Evolutionary conservation across 1,139 yeast species (phyloP).

Genomic region (Suhomyces choctaworum): DNA sequence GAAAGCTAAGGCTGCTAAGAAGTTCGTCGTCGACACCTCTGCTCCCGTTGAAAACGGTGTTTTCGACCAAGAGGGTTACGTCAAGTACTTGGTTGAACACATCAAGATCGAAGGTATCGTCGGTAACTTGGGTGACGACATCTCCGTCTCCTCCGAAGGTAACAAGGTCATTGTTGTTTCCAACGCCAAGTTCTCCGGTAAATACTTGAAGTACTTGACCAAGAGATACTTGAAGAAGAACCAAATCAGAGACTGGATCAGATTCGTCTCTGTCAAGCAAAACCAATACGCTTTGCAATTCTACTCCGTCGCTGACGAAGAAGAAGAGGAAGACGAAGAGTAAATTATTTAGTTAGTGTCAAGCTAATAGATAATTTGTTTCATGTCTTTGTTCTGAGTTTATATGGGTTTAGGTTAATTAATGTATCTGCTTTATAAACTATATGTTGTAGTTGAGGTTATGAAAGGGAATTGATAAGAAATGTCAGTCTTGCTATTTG

Average conservation of each 20-base stretch:
- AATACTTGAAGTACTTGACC: constrained; percentile 98
- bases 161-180: constrained; percentile 86
- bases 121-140: constrained; percentile 96
- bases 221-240: constrained; percentile 99
- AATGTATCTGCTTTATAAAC: constrained; percentile 13
- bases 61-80: constrained; percentile 96
- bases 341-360: constrained; percentile 34
- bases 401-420: constrained; percentile 14
- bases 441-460: background rate
- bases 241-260: constrained; percentile 99
- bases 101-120: constrained; percentile 97
- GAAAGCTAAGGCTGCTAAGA: constrained; percentile 78
- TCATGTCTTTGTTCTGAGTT: constrained; percentile 9
- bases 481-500: too few relatives aligned
- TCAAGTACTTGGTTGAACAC: constrained; percentile 97
- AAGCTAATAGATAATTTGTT: constrained; percentile 12
- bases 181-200: constrained; percentile 97
- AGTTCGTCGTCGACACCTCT: constrained; percentile 93
- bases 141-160: constrained; percentile 85
- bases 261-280: constrained; percentile 95
- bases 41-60: constrained; percentile 98
- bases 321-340: constrained; percentile 88
- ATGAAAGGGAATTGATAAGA: too few relatives aligned
- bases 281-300: constrained; percentile 97
- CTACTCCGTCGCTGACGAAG: constrained; percentile 97